phyloP scores from a whole-genome alignment of 116 monocot genomes.

The Cymodocea nodosa region DNA sequence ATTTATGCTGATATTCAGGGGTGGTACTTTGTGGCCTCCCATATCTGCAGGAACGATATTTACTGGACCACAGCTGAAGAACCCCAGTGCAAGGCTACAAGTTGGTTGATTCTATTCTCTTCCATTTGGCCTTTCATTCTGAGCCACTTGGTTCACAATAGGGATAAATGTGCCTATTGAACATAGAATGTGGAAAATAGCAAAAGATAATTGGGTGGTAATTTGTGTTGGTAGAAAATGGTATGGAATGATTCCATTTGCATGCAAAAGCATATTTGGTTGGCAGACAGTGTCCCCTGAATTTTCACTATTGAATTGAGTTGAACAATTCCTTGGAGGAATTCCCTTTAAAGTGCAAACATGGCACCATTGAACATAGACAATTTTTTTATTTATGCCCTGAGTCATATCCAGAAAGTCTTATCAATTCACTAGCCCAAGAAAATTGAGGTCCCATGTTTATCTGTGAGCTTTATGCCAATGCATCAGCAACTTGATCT shows the following conservation, averaged over 20 bases:
- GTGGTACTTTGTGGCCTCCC: neutral
- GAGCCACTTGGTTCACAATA: neutral
- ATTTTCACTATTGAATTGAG: constrained; percentile 16
- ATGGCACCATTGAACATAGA: constrained; percentile 28
- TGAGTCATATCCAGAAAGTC: constrained; percentile 32
- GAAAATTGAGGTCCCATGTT: neutral
- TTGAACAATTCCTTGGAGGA: constrained; percentile 11
- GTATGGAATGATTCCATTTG: constrained; percentile 25
- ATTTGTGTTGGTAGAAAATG: constrained; percentile 18
- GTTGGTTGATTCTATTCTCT: neutral
- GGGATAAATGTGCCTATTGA: constrained; percentile 2
- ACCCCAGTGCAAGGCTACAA: neutral
- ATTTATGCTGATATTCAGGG: neutral
- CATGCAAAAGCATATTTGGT: constrained; percentile 11
- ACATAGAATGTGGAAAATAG: neutral
- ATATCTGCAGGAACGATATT: neutral
- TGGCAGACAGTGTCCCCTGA: constrained; percentile 19
- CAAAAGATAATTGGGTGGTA: neutral
- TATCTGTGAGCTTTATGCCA: neutral
- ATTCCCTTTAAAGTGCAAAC: constrained; percentile 10
- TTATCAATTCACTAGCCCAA: constrained; percentile 8
- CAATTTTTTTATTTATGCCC: constrained; percentile 25
- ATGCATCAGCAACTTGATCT: neutral
- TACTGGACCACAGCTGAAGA: too few species aligned
- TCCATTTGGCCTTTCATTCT: neutral